These are phyloP conservation scores for Mycosphaerella sp. DNA, from an alignment of 2,329 filamentous ascomycete species.

Conservation along the genomic window DNA sequence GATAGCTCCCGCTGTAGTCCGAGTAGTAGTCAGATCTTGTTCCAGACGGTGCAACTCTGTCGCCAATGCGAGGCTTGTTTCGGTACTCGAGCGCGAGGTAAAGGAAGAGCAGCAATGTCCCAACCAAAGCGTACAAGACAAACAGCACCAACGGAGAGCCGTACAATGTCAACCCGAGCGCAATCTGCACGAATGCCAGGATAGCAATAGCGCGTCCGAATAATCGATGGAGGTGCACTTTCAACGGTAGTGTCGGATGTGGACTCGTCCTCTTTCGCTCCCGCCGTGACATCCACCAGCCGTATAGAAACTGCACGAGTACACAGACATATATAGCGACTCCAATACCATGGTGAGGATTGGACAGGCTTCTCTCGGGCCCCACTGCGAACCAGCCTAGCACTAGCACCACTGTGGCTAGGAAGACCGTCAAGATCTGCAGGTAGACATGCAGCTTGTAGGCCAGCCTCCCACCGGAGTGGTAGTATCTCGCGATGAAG, in stretches of 20 bases:
- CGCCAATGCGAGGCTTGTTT: constrained; percentile 42
- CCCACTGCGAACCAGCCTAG: constrained; percentile 76
- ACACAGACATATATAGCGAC: constrained; percentile 70
- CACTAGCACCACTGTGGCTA: constrained; percentile 66
- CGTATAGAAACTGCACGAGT: constrained; percentile 63
- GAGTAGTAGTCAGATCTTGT: constrained; percentile 27
- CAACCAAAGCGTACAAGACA: constrained; percentile 76
- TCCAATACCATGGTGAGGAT: constrained; percentile 80
- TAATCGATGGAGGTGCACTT: constrained; percentile 70
- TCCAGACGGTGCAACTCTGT: constrained; percentile 14
- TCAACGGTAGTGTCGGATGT: constrained; percentile 51
- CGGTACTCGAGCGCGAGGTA: constrained; percentile 71
- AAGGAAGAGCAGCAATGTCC: constrained; percentile 61
- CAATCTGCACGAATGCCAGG: constrained; percentile 78
- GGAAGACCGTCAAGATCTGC: constrained; percentile 60
- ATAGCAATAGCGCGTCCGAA: constrained; percentile 70
- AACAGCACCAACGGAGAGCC: constrained; percentile 82
- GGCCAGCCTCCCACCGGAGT: constrained; percentile 48
- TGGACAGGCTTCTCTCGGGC: constrained; percentile 62
- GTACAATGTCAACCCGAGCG: constrained; percentile 83
- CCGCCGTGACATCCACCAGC: constrained; percentile 56
- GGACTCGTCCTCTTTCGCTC: constrained; percentile 42
- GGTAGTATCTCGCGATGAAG: constrained; percentile 66
- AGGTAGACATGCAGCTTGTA: constrained; percentile 68
- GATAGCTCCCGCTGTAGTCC: constrained; percentile 27